Evolutionary conservation across 2,329 filamentous ascomycete genomes (phyloP), one percentile per base, ranked within the genome.

Genomic region (Periconia digitata): DNA sequence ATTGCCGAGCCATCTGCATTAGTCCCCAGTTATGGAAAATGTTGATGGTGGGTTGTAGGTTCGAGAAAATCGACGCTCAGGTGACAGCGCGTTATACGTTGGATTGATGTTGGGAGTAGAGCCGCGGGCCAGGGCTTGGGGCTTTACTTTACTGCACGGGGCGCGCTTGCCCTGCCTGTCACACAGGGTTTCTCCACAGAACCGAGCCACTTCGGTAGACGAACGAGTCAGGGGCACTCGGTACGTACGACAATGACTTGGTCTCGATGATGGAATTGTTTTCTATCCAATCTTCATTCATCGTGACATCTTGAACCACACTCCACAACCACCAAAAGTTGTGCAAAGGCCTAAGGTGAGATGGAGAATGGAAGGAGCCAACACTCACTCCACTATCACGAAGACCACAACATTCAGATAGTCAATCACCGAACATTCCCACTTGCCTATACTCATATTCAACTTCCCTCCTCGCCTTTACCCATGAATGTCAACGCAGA

Each of bases 1-100:
- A 83, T 89, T 18, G 74, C 94, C 62, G 86, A 91, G 69, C 60
- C 61, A 66, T 65, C 46, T 13, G 36, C 20, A 27, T 17, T 4
- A 17, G 3, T 3, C 18, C 18, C 10, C 15, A 15, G 27, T 13
- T 32, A 15, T 32, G 27, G 27, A 8, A 16, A 37, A 3, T 17
- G 16, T 21, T 40, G 37, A 22, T 4, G 6, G 34, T 16, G 34
- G 7, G 36, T 5, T 38, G 36, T 38, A 7, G 20, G n/a, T 40
- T 15, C 12, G 24, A 40, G 10, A 23, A 40, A 8, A 16, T 23
- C 24, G 24, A 27, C 13, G 13, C 21, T 40, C 21, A 40, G 22
- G 13, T 40, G 38, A 40, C 38, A 12, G 15, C 38, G 20, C 38
- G 38, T 7, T 27, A 13, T 27, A 7, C 24, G 13, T 6, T 13